Evolutionary conservation across 768 basidiomycete species (phyloP).

Genomic region (Boletus sp.): DNA sequence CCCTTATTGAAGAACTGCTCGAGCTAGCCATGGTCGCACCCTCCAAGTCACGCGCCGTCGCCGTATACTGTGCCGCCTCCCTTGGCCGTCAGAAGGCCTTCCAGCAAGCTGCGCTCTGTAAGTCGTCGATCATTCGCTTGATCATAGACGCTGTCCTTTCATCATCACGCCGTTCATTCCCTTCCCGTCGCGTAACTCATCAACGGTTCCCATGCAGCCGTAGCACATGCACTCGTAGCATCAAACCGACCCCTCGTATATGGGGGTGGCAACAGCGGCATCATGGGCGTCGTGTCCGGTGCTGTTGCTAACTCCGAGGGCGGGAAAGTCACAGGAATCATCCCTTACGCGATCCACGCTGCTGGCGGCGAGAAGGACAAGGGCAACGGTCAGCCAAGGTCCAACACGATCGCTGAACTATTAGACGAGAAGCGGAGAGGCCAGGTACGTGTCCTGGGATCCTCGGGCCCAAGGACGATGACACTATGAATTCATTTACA

Average conservation of each 20-base stretch:
- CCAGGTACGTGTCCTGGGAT: slow-evolving; percentile 29
- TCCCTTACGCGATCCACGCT: slow-evolving; percentile 73
- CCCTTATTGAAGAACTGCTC: slow-evolving; percentile 8
- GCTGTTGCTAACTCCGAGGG: slow-evolving; percentile 57
- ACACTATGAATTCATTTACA: neutral
- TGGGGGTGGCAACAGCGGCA: slow-evolving; percentile 78
- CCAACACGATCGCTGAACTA: slow-evolving; percentile 17
- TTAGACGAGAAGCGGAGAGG: slow-evolving; percentile 34
- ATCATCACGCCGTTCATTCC: neutral
- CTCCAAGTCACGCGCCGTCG: slow-evolving; percentile 45
- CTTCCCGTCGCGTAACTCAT: slow-evolving; percentile 2
- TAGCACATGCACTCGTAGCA: slow-evolving; percentile 70
- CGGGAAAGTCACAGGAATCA: slow-evolving; percentile 73
- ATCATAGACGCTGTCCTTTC: neutral
- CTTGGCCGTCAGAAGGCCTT: slow-evolving; percentile 62
- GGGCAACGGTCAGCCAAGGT: slow-evolving; percentile 26
- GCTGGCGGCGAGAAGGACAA: slow-evolving; percentile 64
- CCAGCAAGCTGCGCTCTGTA: slow-evolving; percentile 67
- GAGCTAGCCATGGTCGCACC: slow-evolving; percentile 29
- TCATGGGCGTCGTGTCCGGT: slow-evolving; percentile 83
- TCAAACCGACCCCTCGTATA: slow-evolving; percentile 71
- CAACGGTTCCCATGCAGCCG: slow-evolving; percentile 40
- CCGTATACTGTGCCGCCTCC: slow-evolving; percentile 85
- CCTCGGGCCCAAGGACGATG: neutral
- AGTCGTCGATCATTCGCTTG: slow-evolving; percentile 31